Evolutionary conservation across 2,329 filamentous ascomycete species (phyloP), one percentile per base, ranked within the genome.

Genomic region (Aureobasidium sp.): DNA sequence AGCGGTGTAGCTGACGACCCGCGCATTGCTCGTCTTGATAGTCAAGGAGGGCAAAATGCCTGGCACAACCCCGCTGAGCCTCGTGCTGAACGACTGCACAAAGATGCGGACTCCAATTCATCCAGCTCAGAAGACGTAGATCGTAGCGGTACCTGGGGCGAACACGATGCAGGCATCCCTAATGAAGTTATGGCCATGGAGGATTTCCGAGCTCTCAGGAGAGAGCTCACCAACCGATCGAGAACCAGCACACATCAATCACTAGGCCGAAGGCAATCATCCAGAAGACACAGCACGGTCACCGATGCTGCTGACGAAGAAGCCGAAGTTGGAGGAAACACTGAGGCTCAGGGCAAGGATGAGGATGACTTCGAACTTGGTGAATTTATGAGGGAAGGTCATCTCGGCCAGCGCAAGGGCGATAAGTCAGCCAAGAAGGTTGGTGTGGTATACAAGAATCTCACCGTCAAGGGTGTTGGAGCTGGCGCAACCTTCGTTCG

Each of bases 391-490:
- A 82, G 84, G 51, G 84, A 89, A 64, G 89, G 89, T 1, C 87
- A 89, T 68, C 86, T 91, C 63, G 89, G 91, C 74, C 90, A 88
- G 71, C 82, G 87, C 13, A 84, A 83, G 2, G 82, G 85, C 34
- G 87, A 85, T 6, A 78, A 80, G 39, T 87, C 89, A 0, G 82
- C 86, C 12, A 94, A 93, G 76, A 89, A 87, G 68, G 84, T 93
- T 12, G 89, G 90, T 2, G 87, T 93, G 1, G 77, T 91, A 1
- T 93, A 87, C 78, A 89, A 87, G 73, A 81, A 89, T 67, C 78
- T 93, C 55, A 90, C 85, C 0, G 89, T 93, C 32, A 86, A 88
- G 71, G 89, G 89, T 20, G 76, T 86, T 8, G 85, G 85, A 46
- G 84, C 83, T 13, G 86, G 84, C 0, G 79, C 87, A 0, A 84